Percentiles rank a stretch among this genome's conserved stretches.
phyloP scores from a whole-genome alignment of 352 stramenopile genomes.

The Pythium folliculosum region DNA sequence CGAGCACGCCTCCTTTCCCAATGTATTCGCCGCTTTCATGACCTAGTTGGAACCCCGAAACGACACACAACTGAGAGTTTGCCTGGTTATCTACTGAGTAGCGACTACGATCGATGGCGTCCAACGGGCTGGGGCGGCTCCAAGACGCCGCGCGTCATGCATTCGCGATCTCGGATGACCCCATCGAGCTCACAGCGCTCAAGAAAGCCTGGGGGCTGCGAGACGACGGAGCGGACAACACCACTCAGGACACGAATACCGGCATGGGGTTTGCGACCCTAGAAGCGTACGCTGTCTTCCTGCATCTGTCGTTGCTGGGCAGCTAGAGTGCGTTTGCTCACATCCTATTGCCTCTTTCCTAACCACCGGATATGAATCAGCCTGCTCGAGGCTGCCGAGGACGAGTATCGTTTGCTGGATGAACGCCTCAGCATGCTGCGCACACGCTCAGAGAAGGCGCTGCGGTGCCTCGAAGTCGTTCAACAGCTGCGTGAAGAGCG shows the following conservation, averaged over 20 bases:
- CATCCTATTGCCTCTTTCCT: not conserved
- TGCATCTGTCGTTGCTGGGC: no score
- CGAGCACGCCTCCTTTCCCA: constrained; percentile 40
- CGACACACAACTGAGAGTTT: no score
- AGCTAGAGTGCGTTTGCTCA: no score
- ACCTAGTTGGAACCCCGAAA: not conserved
- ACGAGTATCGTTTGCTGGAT: constrained; percentile 47
- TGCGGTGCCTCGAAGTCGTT: constrained; percentile 41
- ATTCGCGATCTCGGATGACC: constrained; percentile 40
- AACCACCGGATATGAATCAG: constrained; percentile 17
- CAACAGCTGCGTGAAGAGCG: constrained; percentile 40
- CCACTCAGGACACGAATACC: not conserved
- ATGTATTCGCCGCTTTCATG: constrained; percentile 31
- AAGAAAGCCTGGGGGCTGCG: constrained; percentile 55
- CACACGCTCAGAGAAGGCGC: constrained; percentile 36
- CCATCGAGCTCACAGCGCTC: constrained; percentile 46
- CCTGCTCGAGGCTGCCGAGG: constrained; percentile 41
- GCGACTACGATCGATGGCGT: constrained; percentile 48
- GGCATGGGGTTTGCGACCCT: constrained; percentile 8
- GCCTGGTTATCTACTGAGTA: no score
- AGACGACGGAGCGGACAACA: constrained; percentile 6
- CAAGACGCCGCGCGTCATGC: constrained; percentile 38
- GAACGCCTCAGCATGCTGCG: constrained; percentile 40
- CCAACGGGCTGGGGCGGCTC: constrained; percentile 43
- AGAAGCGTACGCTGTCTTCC: constrained; percentile 3